These are phyloP conservation scores for Zasmidium citrigriseum DNA, from an alignment of 2,329 filamentous ascomycete species.

Conservation along the genomic window DNA sequence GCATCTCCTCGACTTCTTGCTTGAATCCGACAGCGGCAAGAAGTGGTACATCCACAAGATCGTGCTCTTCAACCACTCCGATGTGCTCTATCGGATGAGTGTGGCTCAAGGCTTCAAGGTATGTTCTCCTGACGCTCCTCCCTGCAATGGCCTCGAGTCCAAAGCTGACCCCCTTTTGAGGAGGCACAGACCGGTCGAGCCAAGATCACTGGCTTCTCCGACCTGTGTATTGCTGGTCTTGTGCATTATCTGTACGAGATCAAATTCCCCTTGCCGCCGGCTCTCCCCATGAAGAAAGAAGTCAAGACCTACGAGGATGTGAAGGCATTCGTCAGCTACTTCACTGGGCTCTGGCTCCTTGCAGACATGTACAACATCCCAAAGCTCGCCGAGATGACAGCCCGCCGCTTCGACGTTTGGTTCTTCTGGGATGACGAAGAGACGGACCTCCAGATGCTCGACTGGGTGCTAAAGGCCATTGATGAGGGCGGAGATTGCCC, in stretches of 20 bases:
- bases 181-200: not conserved
- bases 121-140: too few species aligned
- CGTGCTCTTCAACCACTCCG: not conserved
- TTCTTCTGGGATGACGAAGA: not conserved
- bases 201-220: not conserved
- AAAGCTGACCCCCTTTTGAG: too few species aligned
- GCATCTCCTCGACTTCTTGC: slow-evolving; percentile 4
- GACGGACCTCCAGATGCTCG: not conserved
- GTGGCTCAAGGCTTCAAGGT: too few species aligned
- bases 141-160: too few species aligned
- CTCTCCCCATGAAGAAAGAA: too few species aligned
- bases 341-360: not conserved
- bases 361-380: not conserved
- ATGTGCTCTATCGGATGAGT: slow-evolving; percentile 1
- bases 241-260: not conserved
- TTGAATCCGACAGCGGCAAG: not conserved
- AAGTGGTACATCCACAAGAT: slow-evolving; percentile 6
- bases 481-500: not conserved
- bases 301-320: not conserved
- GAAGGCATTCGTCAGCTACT: not conserved
- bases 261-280: too few species aligned
- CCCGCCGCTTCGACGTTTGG: not conserved
- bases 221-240: not conserved
- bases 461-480: not conserved
- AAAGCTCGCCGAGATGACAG: not conserved